Percentiles rank a stretch among this genome's conserved stretches.
Conservation (phyloP, 345 rosid genomes). For the Gossypium herbaceum region DNA sequence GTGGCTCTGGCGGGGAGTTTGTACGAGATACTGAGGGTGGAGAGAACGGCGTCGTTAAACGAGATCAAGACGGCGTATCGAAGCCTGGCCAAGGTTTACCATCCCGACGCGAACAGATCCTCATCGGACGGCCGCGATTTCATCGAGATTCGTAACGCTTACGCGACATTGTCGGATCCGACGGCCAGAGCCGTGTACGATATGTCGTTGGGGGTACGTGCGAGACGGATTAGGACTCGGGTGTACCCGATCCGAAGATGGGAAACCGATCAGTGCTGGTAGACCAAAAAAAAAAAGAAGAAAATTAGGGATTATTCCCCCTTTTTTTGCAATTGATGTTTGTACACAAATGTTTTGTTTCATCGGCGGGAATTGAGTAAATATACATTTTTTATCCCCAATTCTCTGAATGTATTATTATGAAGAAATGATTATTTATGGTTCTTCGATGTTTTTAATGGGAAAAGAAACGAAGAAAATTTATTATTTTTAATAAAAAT, state of each 20-base stretch:
- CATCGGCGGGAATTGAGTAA: not conserved
- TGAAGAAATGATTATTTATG: too few relatives aligned
- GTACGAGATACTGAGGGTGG: constrained; percentile 54
- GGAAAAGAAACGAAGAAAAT: too few relatives aligned
- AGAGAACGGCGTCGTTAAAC: constrained; percentile 46
- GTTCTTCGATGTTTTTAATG: too few relatives aligned
- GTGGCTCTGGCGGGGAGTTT: constrained; percentile 31
- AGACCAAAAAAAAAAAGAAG: not conserved
- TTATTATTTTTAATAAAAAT: too few relatives aligned
- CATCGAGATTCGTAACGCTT: constrained; percentile 68
- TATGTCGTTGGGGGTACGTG: constrained; percentile 35
- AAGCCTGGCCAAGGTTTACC: constrained; percentile 54
- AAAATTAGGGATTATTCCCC: not conserved
- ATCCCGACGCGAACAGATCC: constrained; percentile 51
- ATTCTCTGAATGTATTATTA: too few relatives aligned
- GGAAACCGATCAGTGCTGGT: constrained; percentile 98
- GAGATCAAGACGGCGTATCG: constrained; percentile 74
- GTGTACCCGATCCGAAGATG: constrained; percentile 51
- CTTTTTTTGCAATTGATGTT: not conserved
- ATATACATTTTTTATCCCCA: not conserved
- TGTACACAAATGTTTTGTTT: not conserved
- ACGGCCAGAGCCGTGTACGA: constrained; percentile 67
- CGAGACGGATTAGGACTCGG: constrained; percentile 25
- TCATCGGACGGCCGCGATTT: constrained; percentile 50
- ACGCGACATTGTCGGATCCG: constrained; percentile 71